Evolutionary conservation across 2,329 filamentous ascomycete genomes (phyloP).

Genomic region (Ophiocordyceps unilateralis): DNA sequence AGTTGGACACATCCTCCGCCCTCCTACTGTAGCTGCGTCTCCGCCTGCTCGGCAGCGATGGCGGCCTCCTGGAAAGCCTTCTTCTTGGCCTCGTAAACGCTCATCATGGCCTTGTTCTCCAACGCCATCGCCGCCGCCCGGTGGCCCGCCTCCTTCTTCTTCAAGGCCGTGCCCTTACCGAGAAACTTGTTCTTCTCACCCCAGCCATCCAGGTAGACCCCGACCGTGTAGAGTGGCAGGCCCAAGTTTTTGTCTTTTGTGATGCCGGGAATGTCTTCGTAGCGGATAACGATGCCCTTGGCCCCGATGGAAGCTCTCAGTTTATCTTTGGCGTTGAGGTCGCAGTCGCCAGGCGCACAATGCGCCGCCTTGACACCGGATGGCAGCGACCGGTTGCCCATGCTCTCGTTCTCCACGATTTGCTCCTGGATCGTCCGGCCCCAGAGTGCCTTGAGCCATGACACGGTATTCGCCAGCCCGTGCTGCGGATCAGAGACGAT

Average conservation of each 20-base stretch:
- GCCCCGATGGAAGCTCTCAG: constrained; percentile 26
- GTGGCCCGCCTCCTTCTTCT: constrained; percentile 52
- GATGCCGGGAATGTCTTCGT: constrained; percentile 36
- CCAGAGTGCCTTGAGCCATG: constrained; percentile 68
- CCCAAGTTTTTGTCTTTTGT: constrained; percentile 35
- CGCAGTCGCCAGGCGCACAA: background rate
- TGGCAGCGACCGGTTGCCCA: background rate
- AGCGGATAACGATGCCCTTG: constrained; percentile 41
- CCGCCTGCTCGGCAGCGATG: constrained; percentile 5
- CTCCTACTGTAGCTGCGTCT: no score
- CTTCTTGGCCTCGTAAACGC: constrained; percentile 30
- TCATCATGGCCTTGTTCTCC: constrained; percentile 47
- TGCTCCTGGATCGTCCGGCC: constrained; percentile 40
- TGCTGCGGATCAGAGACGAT: constrained; percentile 47
- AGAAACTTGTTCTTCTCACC: constrained; percentile 46
- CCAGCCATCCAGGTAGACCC: constrained; percentile 49
- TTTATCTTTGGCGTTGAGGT: constrained; percentile 12
- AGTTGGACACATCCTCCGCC: background rate
- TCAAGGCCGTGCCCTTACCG: constrained; percentile 44
- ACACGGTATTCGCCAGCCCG: constrained; percentile 42
- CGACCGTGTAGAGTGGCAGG: constrained; percentile 43
- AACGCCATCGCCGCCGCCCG: constrained; percentile 49
- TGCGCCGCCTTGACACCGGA: background rate
- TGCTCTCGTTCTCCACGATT: constrained; percentile 18
- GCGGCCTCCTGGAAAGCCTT: constrained; percentile 19